Evolutionary conservation across 805 yeast species (phyloP).

Genomic region (Saccharomyces kudriavzevii): DNA sequence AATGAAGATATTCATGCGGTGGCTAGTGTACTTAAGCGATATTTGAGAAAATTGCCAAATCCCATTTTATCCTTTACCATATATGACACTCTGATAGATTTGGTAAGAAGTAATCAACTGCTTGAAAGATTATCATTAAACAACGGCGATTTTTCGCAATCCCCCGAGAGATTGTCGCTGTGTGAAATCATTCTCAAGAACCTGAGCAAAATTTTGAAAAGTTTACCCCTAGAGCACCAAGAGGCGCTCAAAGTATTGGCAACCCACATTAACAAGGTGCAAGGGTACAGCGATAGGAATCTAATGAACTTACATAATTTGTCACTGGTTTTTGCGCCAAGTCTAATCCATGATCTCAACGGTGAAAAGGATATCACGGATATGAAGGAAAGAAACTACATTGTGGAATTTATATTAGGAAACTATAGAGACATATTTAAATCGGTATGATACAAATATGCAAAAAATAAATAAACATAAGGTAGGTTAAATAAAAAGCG

Average conservation of each 20-base stretch:
- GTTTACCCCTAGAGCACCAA: conserved; percentile 62
- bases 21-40: conserved; percentile 79
- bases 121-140: conserved; percentile 16
- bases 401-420: conserved; percentile 62
- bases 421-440: conserved; percentile 30
- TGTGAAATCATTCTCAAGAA: conserved; percentile 27
- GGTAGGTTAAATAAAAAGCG: background rate
- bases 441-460: background rate
- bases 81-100: conserved; percentile 59
- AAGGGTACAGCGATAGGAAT: conserved; percentile 45
- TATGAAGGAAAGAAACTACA: conserved; percentile 70
- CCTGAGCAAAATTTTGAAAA: conserved; percentile 38
- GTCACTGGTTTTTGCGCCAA: conserved; percentile 92
- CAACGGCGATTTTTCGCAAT: conserved; percentile 6
- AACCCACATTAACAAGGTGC: conserved; percentile 57
- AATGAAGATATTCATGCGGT: conserved; percentile 76
- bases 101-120: conserved; percentile 34
- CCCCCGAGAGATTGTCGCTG: conserved; percentile 1
- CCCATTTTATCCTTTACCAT: conserved; percentile 68
- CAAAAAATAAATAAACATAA: background rate
- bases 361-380: conserved; percentile 81
- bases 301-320: conserved; percentile 79
- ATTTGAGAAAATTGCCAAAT: conserved; percentile 72
- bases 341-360: conserved; percentile 67
- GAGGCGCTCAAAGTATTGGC: conserved; percentile 48